These are phyloP conservation scores for Fonsecaea nubica DNA, from an alignment of 2,329 filamentous ascomycete genomes.

Conservation along the genomic window DNA sequence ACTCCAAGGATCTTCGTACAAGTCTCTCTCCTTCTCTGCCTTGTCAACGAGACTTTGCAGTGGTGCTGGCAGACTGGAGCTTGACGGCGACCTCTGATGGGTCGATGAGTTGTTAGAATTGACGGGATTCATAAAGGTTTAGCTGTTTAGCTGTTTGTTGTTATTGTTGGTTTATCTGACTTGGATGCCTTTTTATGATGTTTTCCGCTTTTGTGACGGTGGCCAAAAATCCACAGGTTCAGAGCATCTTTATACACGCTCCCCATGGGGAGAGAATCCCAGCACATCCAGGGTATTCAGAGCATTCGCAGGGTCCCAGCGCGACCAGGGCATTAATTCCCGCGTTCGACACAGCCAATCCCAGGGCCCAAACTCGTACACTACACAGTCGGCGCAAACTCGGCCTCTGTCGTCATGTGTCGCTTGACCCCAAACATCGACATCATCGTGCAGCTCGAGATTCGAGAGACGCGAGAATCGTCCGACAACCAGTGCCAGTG, in stretches of 20 bases:
- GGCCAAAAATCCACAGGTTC: not conserved
- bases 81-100: not conserved
- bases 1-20: constrained; percentile 8
- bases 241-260: not conserved
- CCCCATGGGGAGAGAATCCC: not conserved
- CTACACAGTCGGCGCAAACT: not conserved
- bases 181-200: not conserved
- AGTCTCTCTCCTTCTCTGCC: constrained; percentile 7
- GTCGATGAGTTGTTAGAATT: not conserved
- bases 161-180: not conserved
- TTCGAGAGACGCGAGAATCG: constrained; percentile 1
- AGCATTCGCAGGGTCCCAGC: not conserved
- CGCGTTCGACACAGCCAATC: not conserved
- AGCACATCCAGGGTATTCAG: too few relatives aligned
- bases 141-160: not conserved
- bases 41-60: constrained; percentile 8
- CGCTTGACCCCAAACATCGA: not conserved
- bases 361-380: not conserved
- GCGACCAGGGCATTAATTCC: not conserved
- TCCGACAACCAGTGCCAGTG: not conserved
- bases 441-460: not conserved
- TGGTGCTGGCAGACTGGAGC: constrained; percentile 8
- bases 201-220: not conserved
- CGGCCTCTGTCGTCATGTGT: not conserved
- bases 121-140: not conserved